A percentile compares a stretch with the other conserved stretches of the same genome.
phyloP scores from a whole-genome alignment of 2,329 filamentous ascomycete genomes.

The Torrubiellomyces zombiae region DNA sequence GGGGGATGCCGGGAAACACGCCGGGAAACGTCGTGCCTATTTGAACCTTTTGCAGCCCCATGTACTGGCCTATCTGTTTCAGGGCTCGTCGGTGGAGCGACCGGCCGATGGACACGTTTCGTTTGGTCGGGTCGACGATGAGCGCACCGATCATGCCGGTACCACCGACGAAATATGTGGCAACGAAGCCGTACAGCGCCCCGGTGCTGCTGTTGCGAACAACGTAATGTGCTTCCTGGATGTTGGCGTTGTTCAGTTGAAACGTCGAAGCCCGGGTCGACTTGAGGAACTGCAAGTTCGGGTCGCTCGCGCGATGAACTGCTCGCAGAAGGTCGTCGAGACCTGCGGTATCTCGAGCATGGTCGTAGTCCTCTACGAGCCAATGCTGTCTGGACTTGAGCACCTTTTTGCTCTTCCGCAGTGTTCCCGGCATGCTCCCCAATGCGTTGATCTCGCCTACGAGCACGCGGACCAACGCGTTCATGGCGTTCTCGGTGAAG shows the following conservation, averaged over 20 bases:
- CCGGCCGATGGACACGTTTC: conserved; percentile 78
- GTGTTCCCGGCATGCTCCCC: conserved; percentile 51
- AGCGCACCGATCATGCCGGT: conserved; percentile 68
- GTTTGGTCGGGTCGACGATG: conserved; percentile 75
- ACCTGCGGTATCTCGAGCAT: conserved; percentile 55
- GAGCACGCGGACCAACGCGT: conserved; percentile 65
- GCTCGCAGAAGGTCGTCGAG: conserved; percentile 60
- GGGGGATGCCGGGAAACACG: conserved; percentile 73
- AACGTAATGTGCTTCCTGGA: conserved; percentile 76
- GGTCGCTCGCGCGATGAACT: conserved; percentile 49
- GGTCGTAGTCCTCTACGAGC: conserved; percentile 81
- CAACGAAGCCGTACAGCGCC: conserved; percentile 80
- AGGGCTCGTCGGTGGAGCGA: conserved; percentile 79
- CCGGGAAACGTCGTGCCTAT: conserved; percentile 67
- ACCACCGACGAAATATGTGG: conserved; percentile 62
- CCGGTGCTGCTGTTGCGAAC: conserved; percentile 88
- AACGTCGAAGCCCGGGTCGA: conserved; percentile 60
- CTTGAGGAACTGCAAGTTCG: conserved; percentile 51
- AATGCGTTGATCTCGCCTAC: conserved; percentile 55
- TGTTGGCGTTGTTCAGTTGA: conserved; percentile 49
- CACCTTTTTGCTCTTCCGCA: conserved; percentile 74
- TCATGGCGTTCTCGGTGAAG: conserved; percentile 83
- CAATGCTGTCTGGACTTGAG: conserved; percentile 85
- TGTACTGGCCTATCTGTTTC: conserved; percentile 51
- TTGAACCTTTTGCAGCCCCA: conserved; percentile 63